Evolutionary conservation across 306 rosid genomes (phyloP), one percentile per base, ranked within the genome.

Genomic region (Datisca glomerata): DNA sequence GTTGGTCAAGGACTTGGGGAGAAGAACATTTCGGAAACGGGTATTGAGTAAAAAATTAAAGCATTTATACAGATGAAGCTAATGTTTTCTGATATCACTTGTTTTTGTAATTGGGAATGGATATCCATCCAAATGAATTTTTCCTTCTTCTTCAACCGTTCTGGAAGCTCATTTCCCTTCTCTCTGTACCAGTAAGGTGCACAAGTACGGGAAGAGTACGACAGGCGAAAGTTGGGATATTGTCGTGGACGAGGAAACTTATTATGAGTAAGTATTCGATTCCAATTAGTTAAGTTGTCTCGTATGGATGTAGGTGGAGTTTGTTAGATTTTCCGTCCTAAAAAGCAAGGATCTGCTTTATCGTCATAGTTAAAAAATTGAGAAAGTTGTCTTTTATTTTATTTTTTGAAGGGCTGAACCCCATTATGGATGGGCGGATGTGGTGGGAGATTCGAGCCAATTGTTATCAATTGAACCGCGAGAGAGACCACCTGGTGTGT

Each of bases 1-100:
- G 93, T 72, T 89, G 97, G 97, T 89, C 97, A 33, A 79, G 97
- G 75, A 89, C 97, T 7, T 89, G 94, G 97, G 94, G 97, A 36
- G 97, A 89, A 64, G 94, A 83, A 61, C 97, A 89, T 80, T 83
- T 83, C 5, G 97, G 97, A 79, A 89, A 89, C 28, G 95, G 91
- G 97, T 89, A 80, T 18, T 67, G 47, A n/a, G n/a, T n/a, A n/a
- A n/a, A 43, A 23, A 47, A 49, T 8, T 48, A 16, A 36, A 35
- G 27, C 16, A 11, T 6, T 7, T 25, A 45, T 41, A 49, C 53
- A 16, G 34, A 22, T 50, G 12, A 22, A 16, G 14, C 16, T n/a
- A n/a, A 21, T 50, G 15, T 15, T 32, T 22, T 21, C 31, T 25
- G 31, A 4, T 25, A 4, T 20, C 40, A 27, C 15, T 27, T 1